Percentiles rank a stretch among this genome's conserved stretches.
Evolutionary conservation across 2,329 filamentous ascomycete genomes (phyloP).

Genomic region (Pestalotiopsis sp.): DNA sequence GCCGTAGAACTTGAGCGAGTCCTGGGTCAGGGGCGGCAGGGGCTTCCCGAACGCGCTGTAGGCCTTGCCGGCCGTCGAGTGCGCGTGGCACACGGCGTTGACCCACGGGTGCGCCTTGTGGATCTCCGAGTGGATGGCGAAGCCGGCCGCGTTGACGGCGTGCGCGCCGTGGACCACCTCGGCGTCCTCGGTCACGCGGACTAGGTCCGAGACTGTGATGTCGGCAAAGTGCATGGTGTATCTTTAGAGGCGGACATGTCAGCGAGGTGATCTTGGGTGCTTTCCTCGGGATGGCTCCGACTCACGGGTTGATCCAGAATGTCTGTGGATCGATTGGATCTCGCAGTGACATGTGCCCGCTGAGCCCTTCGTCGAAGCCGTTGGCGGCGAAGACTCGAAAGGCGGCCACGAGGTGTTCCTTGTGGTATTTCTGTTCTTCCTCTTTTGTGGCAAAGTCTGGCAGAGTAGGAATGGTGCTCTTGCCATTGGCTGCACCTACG

Average conservation of each 20-base stretch:
- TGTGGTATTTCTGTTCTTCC: conserved; percentile 15
- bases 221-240: conserved; percentile 64
- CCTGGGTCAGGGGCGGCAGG: conserved; percentile 56
- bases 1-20: conserved; percentile 56
- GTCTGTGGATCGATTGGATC: conserved; percentile 61
- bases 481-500: not conserved
- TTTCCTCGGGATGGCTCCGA: not conserved
- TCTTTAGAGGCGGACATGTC: not conserved
- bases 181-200: conserved; percentile 61
- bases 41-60: conserved; percentile 56
- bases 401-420: conserved; percentile 54
- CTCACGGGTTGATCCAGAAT: conserved; percentile 67
- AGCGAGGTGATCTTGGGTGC: not conserved
- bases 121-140: conserved; percentile 60
- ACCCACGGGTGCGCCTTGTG: conserved; percentile 59
- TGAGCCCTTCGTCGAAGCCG: conserved; percentile 62
- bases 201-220: conserved; percentile 64
- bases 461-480: not conserved
- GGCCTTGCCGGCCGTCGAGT: conserved; percentile 57
- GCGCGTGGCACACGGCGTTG: conserved; percentile 59
- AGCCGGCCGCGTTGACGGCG: conserved; percentile 61
- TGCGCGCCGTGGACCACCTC: conserved; percentile 62
- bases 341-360: conserved; percentile 53
- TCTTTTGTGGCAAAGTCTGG: conserved; percentile 1
- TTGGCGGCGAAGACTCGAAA: conserved; percentile 63